Conservation (phyloP, 805 yeast genomes). For the Torulaspora maleeae region DNA sequence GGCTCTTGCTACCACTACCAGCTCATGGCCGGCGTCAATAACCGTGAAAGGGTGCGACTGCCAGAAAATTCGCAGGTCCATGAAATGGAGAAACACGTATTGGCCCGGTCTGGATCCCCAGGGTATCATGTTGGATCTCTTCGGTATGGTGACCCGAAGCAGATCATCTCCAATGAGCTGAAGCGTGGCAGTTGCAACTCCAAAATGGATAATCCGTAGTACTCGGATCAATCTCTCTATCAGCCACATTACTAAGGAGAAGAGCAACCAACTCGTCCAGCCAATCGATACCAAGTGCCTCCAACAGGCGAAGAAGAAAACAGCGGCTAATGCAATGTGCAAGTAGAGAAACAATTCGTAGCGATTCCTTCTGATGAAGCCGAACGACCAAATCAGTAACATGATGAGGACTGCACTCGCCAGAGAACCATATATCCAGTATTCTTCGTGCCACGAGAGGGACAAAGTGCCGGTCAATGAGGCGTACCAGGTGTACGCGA, state of each 20-base stretch:
- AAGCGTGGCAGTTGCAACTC: conserved; percentile 19
- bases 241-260: conserved; percentile 40
- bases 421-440: conserved; percentile 44
- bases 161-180: conserved; percentile 19
- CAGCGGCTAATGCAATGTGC: conserved; percentile 41
- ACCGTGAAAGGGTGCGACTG: conserved; percentile 57
- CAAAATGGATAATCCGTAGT: conserved; percentile 28
- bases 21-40: conserved; percentile 37
- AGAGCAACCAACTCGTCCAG: conserved; percentile 40
- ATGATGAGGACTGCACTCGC: conserved; percentile 31
- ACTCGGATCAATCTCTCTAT: conserved; percentile 40
- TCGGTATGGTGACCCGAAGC: conserved; percentile 21
- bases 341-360: conserved; percentile 46
- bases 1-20: conserved; percentile 42
- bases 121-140: not conserved
- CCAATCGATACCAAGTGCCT: conserved; percentile 44
- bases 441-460: conserved; percentile 11
- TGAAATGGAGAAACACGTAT: conserved; percentile 44
- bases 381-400: conserved; percentile 33
- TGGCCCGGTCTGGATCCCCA: conserved; percentile 45
- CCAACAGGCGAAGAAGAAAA: conserved; percentile 45
- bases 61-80: conserved; percentile 46
- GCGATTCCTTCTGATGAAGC: conserved; percentile 33
- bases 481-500: conserved; percentile 39
- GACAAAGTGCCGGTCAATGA: conserved; percentile 14